Conservation (phyloP, 1,284 basidiomycete species). For the Retiboletus flavoniger region DNA sequence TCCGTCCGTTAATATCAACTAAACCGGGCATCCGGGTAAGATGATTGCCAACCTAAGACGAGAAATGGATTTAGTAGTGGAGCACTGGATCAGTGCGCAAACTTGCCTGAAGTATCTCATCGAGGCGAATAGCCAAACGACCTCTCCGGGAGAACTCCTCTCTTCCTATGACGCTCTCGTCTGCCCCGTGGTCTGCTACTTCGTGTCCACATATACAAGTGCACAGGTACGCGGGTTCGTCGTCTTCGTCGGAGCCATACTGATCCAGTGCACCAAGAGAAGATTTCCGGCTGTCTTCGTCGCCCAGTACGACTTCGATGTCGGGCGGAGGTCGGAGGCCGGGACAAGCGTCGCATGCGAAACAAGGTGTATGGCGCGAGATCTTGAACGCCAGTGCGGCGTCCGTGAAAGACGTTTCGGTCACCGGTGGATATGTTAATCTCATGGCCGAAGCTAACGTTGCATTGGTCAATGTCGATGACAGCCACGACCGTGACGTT, state of each 20-base stretch:
- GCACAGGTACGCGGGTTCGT: constrained; percentile 56
- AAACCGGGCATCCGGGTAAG: constrained; percentile 15
- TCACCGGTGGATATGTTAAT: constrained; percentile 57
- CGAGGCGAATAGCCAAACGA: constrained; percentile 78
- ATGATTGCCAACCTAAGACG: constrained; percentile 27
- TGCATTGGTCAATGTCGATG: background rate
- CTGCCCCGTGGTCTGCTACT: constrained; percentile 67
- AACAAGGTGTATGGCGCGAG: constrained; percentile 68
- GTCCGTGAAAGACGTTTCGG: constrained; percentile 48
- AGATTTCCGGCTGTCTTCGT: constrained; percentile 45
- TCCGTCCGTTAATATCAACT: constrained; percentile 16
- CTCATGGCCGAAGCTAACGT: constrained; percentile 42
- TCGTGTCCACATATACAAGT: constrained; percentile 76
- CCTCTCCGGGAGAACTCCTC: constrained; percentile 70
- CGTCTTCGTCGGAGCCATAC: constrained; percentile 67
- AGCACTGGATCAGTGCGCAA: constrained; percentile 14
- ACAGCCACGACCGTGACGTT: background rate
- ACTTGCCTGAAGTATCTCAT: constrained; percentile 79
- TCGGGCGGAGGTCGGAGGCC: constrained; percentile 68
- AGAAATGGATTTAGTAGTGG: constrained; percentile 16
- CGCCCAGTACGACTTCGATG: constrained; percentile 56
- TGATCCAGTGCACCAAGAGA: constrained; percentile 53
- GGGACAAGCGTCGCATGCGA: constrained; percentile 55
- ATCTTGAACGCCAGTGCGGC: constrained; percentile 64
- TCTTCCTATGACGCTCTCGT: constrained; percentile 52